Conservation (phyloP, 352 stramenopile genomes). For the Phytopythium cucurbitacearum region DNA sequence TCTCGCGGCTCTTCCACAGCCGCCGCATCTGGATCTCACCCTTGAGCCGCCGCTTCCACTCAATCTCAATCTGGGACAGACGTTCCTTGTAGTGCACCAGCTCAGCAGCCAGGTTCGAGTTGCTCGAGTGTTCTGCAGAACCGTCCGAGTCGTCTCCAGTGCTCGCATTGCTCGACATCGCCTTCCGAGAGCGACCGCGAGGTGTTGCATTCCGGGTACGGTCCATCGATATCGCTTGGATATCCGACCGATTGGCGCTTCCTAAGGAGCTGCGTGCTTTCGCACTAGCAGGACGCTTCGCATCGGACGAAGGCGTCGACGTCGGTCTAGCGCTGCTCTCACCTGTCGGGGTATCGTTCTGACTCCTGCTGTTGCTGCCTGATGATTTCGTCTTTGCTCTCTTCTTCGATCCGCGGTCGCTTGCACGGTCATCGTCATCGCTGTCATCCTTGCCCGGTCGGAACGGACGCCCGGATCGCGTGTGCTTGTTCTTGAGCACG, state of each 20-base stretch:
- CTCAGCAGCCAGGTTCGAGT: slow-evolving; percentile 34
- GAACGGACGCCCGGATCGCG: not conserved
- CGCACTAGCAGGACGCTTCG: not conserved
- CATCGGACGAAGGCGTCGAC: too few relatives aligned
- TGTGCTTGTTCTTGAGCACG: slow-evolving; percentile 8
- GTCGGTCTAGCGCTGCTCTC: too few relatives aligned
- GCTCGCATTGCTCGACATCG: slow-evolving; percentile 15
- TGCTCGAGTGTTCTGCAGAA: slow-evolving; percentile 10
- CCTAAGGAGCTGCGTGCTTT: too few relatives aligned
- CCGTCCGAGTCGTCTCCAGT: not conserved
- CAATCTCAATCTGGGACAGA: slow-evolving; percentile 76
- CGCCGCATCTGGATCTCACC: slow-evolving; percentile 75
- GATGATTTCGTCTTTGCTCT: slow-evolving; percentile 2
- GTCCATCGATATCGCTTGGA: too few relatives aligned
- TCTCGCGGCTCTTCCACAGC: slow-evolving; percentile 73
- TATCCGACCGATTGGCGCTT: not conserved
- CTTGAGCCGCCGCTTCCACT: slow-evolving; percentile 73
- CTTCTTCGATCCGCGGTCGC: slow-evolving; percentile 3
- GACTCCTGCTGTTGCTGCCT: slow-evolving; percentile 4
- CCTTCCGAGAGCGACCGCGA: not conserved
- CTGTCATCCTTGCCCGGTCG: slow-evolving; percentile 18
- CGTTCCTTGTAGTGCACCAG: slow-evolving; percentile 74
- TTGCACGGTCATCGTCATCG: slow-evolving; percentile 17
- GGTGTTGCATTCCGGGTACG: not conserved
- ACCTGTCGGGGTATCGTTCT: not conserved